Percentiles rank a stretch among this genome's conserved stretches.
phyloP scores from a whole-genome alignment of 768 basidiomycete genomes.

The Russula sp. region DNA sequence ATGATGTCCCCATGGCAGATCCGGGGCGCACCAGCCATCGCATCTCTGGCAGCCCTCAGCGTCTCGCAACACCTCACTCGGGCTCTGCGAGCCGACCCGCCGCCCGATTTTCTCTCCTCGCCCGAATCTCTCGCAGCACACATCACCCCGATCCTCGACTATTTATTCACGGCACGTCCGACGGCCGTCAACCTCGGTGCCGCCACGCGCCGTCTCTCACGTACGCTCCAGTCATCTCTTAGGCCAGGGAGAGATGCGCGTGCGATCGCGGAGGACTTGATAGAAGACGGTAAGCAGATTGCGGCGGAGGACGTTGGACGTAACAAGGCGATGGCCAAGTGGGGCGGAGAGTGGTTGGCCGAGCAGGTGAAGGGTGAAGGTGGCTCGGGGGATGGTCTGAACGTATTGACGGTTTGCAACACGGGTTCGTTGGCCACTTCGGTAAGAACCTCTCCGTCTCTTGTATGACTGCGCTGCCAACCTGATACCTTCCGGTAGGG shows the following conservation, averaged over 20 bases:
- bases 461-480: conserved; percentile 6
- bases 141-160: conserved; percentile 59
- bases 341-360: conserved; percentile 84
- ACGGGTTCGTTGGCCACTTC: conserved; percentile 96
- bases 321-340: conserved; percentile 79
- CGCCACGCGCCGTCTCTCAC: conserved; percentile 69
- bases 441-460: conserved; percentile 44
- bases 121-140: conserved; percentile 50
- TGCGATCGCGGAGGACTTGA: conserved; percentile 51
- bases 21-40: conserved; percentile 94
- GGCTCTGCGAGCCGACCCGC: conserved; percentile 46
- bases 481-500: conserved; percentile 51
- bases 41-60: conserved; percentile 82
- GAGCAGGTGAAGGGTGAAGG: conserved; percentile 45
- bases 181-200: conserved; percentile 95
- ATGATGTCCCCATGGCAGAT: conserved; percentile 44
- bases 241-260: conserved; percentile 44
- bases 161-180: conserved; percentile 84
- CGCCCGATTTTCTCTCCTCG: conserved; percentile 56
- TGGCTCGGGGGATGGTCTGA: conserved; percentile 51
- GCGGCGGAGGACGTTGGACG: conserved; percentile 84
- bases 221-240: conserved; percentile 42
- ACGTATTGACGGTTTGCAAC: conserved; percentile 92
- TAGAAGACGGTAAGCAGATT: conserved; percentile 70
- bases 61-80: conserved; percentile 62